Evolutionary conservation across 179 eudicot genomes (phyloP), one percentile per base, ranked within the genome.

Genomic region (Drosera spatulata): DNA sequence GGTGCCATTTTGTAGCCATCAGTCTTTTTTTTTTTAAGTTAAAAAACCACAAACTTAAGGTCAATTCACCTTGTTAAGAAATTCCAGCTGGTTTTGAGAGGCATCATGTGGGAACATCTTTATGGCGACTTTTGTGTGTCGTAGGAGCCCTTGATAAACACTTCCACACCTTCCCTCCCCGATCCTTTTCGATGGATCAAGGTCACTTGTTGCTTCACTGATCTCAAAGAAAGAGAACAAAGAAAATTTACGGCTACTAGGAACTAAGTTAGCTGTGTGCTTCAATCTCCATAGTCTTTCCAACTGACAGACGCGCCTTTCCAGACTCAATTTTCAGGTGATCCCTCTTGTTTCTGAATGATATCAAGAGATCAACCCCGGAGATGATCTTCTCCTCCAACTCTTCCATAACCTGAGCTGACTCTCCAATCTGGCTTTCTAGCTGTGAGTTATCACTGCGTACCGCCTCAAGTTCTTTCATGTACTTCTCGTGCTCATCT

Each of bases 61-160:
- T 22, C 7, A 39, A 42, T 38, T 59, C 62, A 76, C 80, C 80
- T 73, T 54, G 13, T 55, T 65, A 59, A 64, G 65, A 55, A 76
- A 76, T 59, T 41, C 64, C 70, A 52, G 46, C 41, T 76, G 73
- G 13, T 63, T 70, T 45, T 61, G 70, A 46, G 62, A 68, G 15
- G 73, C 76, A 65, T 76, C 76, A 72, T 65, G 62, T 57, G 76
- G 80, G 66, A 76, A 63, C 80, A 76, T 76, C 63, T 66, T 68
- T 42, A 76, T 72, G 47, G 80, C 73, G 59, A 76, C 76, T 40
- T 68, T 65, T 15, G 66, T 58, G 59, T 71, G 76, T 33, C 73
- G 68, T 64, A 76, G 62, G 50, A 58, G 39, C 10, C 76, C 80
- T 53, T 15, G 66, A 72, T 76, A 76, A 9, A 71, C 51, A 57